A percentile compares a stretch with the other conserved stretches of the same genome.
Conservation (phyloP, 2,329 filamentous ascomycete species). For the Akanthomyces dipterigenus region DNA sequence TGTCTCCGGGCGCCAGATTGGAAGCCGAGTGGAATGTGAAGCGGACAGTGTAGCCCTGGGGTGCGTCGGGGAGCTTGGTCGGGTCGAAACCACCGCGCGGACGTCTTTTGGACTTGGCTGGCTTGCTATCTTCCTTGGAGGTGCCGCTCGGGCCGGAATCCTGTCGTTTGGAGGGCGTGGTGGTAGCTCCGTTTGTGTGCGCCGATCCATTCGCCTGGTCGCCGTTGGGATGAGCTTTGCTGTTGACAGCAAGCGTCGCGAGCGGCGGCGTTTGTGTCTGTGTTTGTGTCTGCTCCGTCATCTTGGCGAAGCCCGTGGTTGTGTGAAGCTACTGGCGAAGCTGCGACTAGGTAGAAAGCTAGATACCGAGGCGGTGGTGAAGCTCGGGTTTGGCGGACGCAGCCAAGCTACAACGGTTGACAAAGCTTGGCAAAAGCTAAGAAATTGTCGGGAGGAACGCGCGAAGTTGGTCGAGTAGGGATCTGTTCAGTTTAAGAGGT, state of each 20-base stretch:
- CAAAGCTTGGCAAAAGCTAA: conserved; percentile 9
- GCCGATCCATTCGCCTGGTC: neutral
- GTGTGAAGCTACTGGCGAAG: neutral
- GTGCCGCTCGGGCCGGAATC: neutral
- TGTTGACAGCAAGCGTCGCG: neutral
- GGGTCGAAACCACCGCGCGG: conserved; percentile 74
- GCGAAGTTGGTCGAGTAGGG: neutral
- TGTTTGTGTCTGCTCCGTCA: neutral
- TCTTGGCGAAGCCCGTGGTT: neutral
- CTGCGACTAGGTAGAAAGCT: no score
- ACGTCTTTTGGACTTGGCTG: neutral
- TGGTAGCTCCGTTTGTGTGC: neutral
- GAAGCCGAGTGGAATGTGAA: conserved; percentile 76
- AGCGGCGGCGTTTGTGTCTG: neutral
- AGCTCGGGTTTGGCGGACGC: no score
- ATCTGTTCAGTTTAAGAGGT: neutral
- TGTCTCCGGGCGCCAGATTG: conserved; percentile 77
- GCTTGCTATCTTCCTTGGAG: conserved; percentile 4
- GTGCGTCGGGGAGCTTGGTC: conserved; percentile 68
- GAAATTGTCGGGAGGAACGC: neutral
- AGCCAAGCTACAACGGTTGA: conserved; percentile 5
- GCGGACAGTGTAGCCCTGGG: conserved; percentile 75
- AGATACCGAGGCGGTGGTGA: no score
- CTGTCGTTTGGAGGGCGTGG: neutral
- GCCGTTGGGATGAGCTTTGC: neutral